Conservation (phyloP, 495 filamentous ascomycete genomes). For the Lasiosphaeria hispida region DNA sequence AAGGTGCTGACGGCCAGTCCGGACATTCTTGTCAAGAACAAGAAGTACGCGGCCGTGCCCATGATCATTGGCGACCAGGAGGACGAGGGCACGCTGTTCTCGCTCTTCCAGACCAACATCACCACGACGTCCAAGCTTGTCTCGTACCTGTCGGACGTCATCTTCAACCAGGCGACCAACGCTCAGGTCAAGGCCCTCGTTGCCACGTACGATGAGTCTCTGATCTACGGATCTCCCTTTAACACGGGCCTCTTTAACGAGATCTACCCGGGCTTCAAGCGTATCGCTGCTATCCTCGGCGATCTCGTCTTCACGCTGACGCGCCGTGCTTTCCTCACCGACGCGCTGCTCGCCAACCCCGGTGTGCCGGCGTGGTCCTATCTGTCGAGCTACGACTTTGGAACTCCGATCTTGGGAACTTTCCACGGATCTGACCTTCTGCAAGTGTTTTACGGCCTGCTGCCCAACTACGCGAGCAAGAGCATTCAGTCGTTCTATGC, state of each 20-base stretch:
- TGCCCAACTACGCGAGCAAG: slow-evolving; percentile 59
- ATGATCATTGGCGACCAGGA: slow-evolving; percentile 61
- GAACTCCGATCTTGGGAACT: slow-evolving; percentile 67
- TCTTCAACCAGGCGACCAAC: slow-evolving; percentile 52
- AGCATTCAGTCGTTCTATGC: slow-evolving; percentile 62
- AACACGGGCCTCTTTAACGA: slow-evolving; percentile 60
- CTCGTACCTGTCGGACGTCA: slow-evolving; percentile 55
- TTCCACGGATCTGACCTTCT: slow-evolving; percentile 68
- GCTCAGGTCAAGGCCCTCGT: slow-evolving; percentile 52
- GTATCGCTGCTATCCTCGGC: slow-evolving; percentile 70
- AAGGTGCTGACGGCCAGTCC: slow-evolving; percentile 54
- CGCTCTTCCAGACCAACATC: slow-evolving; percentile 62
- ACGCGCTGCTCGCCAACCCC: slow-evolving; percentile 42
- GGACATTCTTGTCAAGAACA: slow-evolving; percentile 46
- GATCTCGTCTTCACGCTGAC: slow-evolving; percentile 66
- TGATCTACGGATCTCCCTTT: slow-evolving; percentile 61
- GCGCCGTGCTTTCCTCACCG: slow-evolving; percentile 55
- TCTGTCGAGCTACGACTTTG: slow-evolving; percentile 63
- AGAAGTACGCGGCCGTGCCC: slow-evolving; percentile 56
- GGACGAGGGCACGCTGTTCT: slow-evolving; percentile 60
- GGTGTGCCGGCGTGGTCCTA: slow-evolving; percentile 68
- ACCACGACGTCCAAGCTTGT: slow-evolving; percentile 55
- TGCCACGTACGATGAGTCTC: slow-evolving; percentile 50
- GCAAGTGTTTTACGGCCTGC: slow-evolving; percentile 62
- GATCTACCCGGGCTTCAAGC: slow-evolving; percentile 72